Base-by-base conservation (phyloP, 2,329 filamentous ascomycete genomes). In the Blastomyces emzantsi region DNA sequence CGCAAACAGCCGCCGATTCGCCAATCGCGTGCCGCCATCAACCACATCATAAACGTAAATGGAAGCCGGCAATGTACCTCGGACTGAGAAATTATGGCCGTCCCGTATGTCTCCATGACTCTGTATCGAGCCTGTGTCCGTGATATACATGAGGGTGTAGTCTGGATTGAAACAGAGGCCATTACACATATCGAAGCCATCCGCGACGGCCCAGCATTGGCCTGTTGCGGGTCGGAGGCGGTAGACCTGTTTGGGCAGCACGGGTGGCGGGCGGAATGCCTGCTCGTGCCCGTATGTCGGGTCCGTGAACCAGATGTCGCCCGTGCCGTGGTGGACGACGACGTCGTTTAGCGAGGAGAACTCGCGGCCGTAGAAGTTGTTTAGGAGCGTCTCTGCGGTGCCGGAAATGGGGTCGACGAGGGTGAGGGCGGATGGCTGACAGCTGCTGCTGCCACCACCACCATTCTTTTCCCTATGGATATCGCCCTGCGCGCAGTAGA, bases 1-100 rank as follows among this genome's bases (percentile, higher is more conserved):
- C 1, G 83, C 79, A 67, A 86, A 85, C 0, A 84, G 69, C 30
- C 81, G 79, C 58, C 77, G 77, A 68, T 84, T 83, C 0, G 69
- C 67, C 13, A 85, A 72, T 61, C 80, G 81, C 0, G 75, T 75
- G 2, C 76, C 71, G 0, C 69, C 74, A 13, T 70, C 68, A 9
- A 74, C 72, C 7, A 84, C 71, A 68, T 84, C 81, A 62, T 67
- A 71, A 28, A 72, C 73, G 64, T 70, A 73, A 67, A 75, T 73
- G 2, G 69, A 68, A 49, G 70, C 69, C 15, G 67, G 66, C 36
- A 62, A 60, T 5, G 55, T 54, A n/a, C 66, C 49, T 52, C 70
- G 63, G 2, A 66, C 59, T 1, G 55, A 63, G 52, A 68, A 62
- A 47, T 64, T 60, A 43, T 63, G 63, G 43, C 64, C 66, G 45